Percentiles rank a stretch among this genome's conserved stretches.
phyloP scores from a whole-genome alignment of 805 yeast genomes.

The Metschnikowia hibisci region DNA sequence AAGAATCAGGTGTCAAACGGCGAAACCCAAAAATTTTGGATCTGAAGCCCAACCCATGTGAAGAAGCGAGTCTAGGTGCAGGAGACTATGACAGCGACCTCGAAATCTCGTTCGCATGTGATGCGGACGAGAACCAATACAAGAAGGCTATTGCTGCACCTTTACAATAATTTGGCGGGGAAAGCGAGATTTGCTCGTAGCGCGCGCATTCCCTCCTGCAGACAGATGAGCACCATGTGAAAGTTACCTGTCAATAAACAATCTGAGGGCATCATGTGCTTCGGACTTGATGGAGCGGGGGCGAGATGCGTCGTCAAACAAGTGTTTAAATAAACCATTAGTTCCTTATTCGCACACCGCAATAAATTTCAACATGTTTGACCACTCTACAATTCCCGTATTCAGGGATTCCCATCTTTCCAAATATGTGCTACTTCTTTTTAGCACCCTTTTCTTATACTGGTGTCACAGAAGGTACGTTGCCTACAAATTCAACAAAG shows the following conservation, averaged over 20 bases:
- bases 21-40: slow-evolving; percentile 3
- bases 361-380: neutral
- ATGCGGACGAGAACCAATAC: slow-evolving; percentile 20
- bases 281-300: slow-evolving; percentile 2
- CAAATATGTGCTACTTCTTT: slow-evolving; percentile 13
- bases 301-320: neutral
- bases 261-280: slow-evolving; percentile 1
- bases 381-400: neutral
- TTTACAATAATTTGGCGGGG: slow-evolving; percentile 1
- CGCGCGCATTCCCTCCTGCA: slow-evolving; percentile 4
- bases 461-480: slow-evolving; percentile 11
- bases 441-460: slow-evolving; percentile 10
- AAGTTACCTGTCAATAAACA: neutral
- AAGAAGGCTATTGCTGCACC: slow-evolving; percentile 8
- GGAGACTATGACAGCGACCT: slow-evolving; percentile 25
- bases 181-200: neutral
- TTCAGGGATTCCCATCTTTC: neutral
- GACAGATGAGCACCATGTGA: neutral
- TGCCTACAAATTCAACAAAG: slow-evolving; percentile 10
- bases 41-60: slow-evolving; percentile 7
- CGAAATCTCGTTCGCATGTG: slow-evolving; percentile 30
- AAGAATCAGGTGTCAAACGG: neutral
- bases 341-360: neutral
- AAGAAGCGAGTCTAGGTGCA: neutral
- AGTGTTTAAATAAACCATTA: neutral